These are phyloP conservation scores for Sutorius australiensis DNA, from an alignment of 768 basidiomycete species.

Conservation along the genomic window DNA sequence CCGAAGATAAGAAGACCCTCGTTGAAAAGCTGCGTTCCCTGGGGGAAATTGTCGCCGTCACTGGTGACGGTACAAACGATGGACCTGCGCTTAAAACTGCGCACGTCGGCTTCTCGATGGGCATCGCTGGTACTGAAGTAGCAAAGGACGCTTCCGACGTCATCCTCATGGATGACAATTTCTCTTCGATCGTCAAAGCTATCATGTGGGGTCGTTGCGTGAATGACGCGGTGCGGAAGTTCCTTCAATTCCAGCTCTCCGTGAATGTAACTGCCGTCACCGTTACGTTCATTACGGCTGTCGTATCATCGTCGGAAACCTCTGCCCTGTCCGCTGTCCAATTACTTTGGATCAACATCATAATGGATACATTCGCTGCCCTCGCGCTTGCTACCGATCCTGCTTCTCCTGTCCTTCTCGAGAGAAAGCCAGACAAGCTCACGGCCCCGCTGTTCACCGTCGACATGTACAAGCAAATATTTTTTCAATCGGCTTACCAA, in stretches of 20 bases:
- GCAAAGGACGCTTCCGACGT: slow-evolving; percentile 99
- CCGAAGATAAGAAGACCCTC: slow-evolving; percentile 93
- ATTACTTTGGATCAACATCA: slow-evolving; percentile 97
- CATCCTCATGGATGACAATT: slow-evolving; percentile 97
- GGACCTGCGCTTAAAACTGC: slow-evolving; percentile 95
- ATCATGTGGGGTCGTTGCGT: slow-evolving; percentile 99
- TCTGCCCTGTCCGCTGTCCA: slow-evolving; percentile 96
- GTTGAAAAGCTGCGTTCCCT: slow-evolving; percentile 83
- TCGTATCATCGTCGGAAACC: slow-evolving; percentile 68
- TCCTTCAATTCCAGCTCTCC: slow-evolving; percentile 92
- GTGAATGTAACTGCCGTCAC: slow-evolving; percentile 95
- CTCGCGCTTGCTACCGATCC: slow-evolving; percentile 97
- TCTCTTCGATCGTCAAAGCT: slow-evolving; percentile 92
- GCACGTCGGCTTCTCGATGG: slow-evolving; percentile 96
- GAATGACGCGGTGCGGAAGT: slow-evolving; percentile 96
- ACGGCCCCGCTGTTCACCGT: slow-evolving; percentile 84
- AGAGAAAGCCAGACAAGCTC: slow-evolving; percentile 90
- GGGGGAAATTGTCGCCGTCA: slow-evolving; percentile 92
- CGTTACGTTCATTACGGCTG: slow-evolving; percentile 88
- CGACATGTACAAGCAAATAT: slow-evolving; percentile 96
- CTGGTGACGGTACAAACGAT: slow-evolving; percentile 98
- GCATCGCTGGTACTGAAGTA: slow-evolving; percentile 94
- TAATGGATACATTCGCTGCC: slow-evolving; percentile 98
- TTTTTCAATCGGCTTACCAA: slow-evolving; percentile 87
- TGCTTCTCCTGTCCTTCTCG: slow-evolving; percentile 71